These are phyloP conservation scores for Hyaloscypha bicolor DNA, from an alignment of 495 filamentous ascomycete species.

Conservation along the genomic window DNA sequence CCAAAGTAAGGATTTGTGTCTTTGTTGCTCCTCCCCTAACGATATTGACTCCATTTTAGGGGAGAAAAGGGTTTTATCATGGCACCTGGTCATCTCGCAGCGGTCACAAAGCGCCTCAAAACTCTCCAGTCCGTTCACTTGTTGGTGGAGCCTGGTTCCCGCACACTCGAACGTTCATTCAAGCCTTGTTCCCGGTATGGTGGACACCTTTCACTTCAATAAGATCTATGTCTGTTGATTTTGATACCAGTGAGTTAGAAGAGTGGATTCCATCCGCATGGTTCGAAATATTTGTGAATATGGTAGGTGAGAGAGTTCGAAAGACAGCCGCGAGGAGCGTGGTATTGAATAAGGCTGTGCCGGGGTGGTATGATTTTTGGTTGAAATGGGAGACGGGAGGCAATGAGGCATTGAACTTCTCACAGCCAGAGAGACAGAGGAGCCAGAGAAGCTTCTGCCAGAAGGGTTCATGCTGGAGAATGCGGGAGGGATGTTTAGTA, in stretches of 20 bases:
- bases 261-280: background rate
- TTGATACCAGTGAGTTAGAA: background rate
- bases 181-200: background rate
- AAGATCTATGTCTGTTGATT: background rate
- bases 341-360: no score
- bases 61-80: background rate
- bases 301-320: background rate
- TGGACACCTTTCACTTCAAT: background rate
- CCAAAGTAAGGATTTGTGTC: no score
- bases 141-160: background rate
- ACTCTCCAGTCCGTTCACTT: background rate
- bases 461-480: background rate
- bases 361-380: background rate
- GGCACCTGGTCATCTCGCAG: background rate
- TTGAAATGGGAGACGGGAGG: background rate
- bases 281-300: background rate
- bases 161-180: background rate
- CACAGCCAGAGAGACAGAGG: background rate
- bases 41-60: no score
- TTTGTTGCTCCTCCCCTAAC: no score
- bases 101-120: background rate
- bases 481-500: background rate
- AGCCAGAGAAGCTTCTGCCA: background rate
- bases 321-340: background rate
- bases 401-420: background rate